Evolutionary conservation across 441 rosid species (phyloP).

Genomic region (Arabidopsis hybrid): DNA sequence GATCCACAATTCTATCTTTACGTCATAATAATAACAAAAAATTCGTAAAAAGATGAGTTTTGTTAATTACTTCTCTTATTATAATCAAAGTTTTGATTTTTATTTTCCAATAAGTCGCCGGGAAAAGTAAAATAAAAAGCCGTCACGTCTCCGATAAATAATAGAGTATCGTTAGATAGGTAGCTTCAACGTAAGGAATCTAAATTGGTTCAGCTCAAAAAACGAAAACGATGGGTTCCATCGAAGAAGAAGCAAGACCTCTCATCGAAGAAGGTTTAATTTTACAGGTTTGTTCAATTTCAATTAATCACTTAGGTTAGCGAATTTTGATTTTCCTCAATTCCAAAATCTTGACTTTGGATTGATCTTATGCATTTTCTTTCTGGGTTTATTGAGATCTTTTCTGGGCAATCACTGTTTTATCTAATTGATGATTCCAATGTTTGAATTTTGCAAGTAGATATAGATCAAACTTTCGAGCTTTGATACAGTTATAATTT

Average conservation of each 20-base stretch:
- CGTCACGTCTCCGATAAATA: conserved; percentile 30
- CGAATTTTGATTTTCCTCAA: background rate
- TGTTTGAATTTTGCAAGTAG: no score
- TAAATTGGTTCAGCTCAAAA: conserved; percentile 11
- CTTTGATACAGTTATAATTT: background rate
- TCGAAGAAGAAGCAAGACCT: conserved; percentile 42
- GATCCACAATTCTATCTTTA: conserved; percentile 24
- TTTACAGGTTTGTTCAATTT: conserved; percentile 35
- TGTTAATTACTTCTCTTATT: background rate
- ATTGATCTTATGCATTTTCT: background rate
- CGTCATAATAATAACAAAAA: conserved; percentile 19
- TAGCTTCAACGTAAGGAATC: conserved; percentile 32
- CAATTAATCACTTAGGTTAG: background rate
- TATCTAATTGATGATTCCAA: background rate
- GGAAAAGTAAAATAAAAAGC: conserved; percentile 25
- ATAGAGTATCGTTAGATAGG: background rate
- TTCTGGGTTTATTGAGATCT: conserved; percentile 15
- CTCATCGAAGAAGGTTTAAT: conserved; percentile 48
- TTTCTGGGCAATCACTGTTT: conserved; percentile 21
- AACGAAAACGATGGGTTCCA: conserved; percentile 44
- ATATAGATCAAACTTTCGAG: background rate
- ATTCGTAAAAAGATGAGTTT: background rate
- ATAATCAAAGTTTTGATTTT: background rate
- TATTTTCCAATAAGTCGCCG: conserved; percentile 4
- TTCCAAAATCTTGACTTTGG: conserved; percentile 5